phyloP scores from a whole-genome alignment of 2,329 filamentous ascomycete genomes.

The Diaporthe sp. region DNA sequence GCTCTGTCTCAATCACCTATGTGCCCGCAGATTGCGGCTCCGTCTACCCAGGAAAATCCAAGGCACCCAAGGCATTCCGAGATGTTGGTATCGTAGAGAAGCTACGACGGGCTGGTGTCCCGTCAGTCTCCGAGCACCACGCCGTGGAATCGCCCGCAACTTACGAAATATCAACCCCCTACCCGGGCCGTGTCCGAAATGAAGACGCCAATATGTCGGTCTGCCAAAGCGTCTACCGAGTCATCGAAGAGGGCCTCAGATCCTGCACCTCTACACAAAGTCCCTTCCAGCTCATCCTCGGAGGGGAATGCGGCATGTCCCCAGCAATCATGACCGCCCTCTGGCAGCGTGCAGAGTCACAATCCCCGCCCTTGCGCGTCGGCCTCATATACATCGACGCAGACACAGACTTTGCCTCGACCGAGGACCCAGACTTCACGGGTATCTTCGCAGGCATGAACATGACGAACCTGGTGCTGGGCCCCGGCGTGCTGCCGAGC shows the following conservation, averaged over 20 bases:
- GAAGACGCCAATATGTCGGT: neutral
- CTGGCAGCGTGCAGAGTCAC: neutral
- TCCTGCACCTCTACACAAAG: neutral
- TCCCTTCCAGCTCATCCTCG: conserved; percentile 15
- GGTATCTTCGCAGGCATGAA: conserved; percentile 15
- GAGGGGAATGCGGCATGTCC: conserved; percentile 12
- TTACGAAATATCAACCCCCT: neutral
- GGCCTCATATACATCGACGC: conserved; percentile 22
- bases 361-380: neutral
- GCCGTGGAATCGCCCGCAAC: neutral
- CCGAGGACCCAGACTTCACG: neutral
- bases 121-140: neutral
- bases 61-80: conserved; percentile 1
- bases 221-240: neutral
- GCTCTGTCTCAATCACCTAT: neutral
- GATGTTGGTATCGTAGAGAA: neutral
- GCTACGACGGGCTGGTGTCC: neutral
- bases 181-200: neutral
- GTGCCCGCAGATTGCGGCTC: conserved; percentile 16
- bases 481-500: neutral
- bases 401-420: conserved; percentile 17
- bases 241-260: neutral
- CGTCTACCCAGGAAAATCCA: neutral
- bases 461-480: neutral
- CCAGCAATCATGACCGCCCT: conserved; percentile 14